Evolutionary conservation across 2,329 filamentous ascomycete genomes (phyloP), one percentile per base, ranked within the genome.

Genomic region (Talaromyces sp.): DNA sequence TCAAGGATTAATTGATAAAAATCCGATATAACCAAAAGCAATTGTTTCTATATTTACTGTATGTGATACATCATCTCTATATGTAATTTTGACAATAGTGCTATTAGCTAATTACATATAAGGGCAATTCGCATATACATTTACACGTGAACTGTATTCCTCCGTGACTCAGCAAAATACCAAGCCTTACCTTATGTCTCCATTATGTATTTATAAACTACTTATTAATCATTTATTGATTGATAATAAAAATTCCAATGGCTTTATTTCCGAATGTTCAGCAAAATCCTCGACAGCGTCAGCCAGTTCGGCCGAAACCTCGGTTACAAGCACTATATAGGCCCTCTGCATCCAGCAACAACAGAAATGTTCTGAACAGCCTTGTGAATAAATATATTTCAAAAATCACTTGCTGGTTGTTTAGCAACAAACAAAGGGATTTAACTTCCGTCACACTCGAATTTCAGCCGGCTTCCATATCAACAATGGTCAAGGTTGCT

Each of bases 401-500:
- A 35, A 35, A 35, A 35, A 35, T 35, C 0, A 7, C 35, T 8
- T 38, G 4, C 35, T 38, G 1, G 17, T n/a, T 3, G 7, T 38
- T n/a, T 38, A n/a, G 12, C 17, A n/a, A 38, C 14, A 1, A 38
- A 8, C n/a, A n/a, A n/a, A n/a, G n/a, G n/a, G n/a, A n/a, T n/a
- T n/a, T n/a, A n/a, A n/a, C n/a, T n/a, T n/a, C n/a, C n/a, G n/a
- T n/a, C n/a, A n/a, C n/a, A n/a, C n/a, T n/a, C n/a, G n/a, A n/a
- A n/a, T n/a, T n/a, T n/a, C n/a, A n/a, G n/a, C n/a, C n/a, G n/a
- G 8, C 6, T 26, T 50, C 43, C 17, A 2, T 29, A 29, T 29
- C 48, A 29, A 31, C 29, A 52, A 50, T 81, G 78, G 78, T 80
- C 55, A 76, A 74, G 24, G 69, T 81, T 43, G 76, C 74, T 43